phyloP scores from a whole-genome alignment of 805 yeast species.

The Myxozyma monticola region DNA sequence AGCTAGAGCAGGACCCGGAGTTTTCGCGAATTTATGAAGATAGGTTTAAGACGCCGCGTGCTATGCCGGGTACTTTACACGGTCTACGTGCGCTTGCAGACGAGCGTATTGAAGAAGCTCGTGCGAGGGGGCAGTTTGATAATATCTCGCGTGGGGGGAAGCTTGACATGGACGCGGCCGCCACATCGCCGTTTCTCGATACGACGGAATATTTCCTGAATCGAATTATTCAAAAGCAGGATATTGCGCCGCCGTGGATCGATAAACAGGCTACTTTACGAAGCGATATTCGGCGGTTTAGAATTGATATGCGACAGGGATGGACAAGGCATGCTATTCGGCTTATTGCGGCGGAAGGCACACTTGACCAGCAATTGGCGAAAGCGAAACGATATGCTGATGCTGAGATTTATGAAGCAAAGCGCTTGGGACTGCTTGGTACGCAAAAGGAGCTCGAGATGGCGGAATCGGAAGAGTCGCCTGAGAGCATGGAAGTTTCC shows the following conservation, averaged over 20 bases:
- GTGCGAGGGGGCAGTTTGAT: constrained; percentile 66
- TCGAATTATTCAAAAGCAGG: constrained; percentile 71
- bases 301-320: constrained; percentile 40
- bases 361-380: constrained; percentile 3
- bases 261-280: constrained; percentile 68
- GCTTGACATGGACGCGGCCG: constrained; percentile 43
- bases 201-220: constrained; percentile 77
- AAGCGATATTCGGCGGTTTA: constrained; percentile 48
- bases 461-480: background rate
- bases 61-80: constrained; percentile 38
- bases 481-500: no score
- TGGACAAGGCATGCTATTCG: constrained; percentile 32
- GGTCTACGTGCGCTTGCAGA: constrained; percentile 64
- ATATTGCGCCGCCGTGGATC: constrained; percentile 86
- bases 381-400: constrained; percentile 3
- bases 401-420: constrained; percentile 4
- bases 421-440: background rate
- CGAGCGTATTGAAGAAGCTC: constrained; percentile 72
- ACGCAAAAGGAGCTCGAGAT: background rate
- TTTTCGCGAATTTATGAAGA: constrained; percentile 65
- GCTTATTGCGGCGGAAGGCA: constrained; percentile 35
- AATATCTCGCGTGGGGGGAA: constrained; percentile 66
- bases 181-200: constrained; percentile 59
- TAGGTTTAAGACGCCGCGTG: constrained; percentile 57
- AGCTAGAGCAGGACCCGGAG: constrained; percentile 47